These are phyloP conservation scores for Grifola frondosa DNA, from an alignment of 1,284 basidiomycete species.

Conservation along the genomic window DNA sequence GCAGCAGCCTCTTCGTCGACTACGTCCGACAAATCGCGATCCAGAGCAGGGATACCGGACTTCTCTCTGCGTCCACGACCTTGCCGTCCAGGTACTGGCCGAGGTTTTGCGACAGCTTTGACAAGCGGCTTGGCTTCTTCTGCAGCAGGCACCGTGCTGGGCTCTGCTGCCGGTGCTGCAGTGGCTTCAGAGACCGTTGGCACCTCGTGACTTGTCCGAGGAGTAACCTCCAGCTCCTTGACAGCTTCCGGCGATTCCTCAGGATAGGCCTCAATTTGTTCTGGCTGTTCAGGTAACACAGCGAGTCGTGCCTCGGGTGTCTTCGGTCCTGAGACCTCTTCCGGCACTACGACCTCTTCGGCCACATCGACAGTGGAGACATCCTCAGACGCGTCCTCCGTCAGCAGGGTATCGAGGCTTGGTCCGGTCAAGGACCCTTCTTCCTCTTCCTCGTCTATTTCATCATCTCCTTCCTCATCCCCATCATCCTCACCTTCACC, in stretches of 20 bases:
- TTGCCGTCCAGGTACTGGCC: constrained; percentile 25
- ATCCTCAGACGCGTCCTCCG: constrained; percentile 13
- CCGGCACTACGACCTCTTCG: constrained; percentile 30
- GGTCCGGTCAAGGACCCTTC: constrained; percentile 20
- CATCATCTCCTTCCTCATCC: constrained; percentile 40
- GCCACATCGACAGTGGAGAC: constrained; percentile 11
- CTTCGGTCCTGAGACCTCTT: constrained; percentile 57
- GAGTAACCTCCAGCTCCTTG: constrained; percentile 9
- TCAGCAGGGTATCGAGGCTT: constrained; percentile 25
- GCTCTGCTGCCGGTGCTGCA: constrained; percentile 14
- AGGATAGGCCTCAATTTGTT: constrained; percentile 18
- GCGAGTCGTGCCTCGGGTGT: constrained; percentile 68
- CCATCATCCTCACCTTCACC: constrained; percentile 61
- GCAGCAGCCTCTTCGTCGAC: constrained; percentile 51
- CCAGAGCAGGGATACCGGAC: constrained; percentile 74
- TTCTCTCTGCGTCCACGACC: constrained; percentile 60
- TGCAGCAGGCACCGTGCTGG: constrained; percentile 6
- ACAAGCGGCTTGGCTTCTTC: constrained; percentile 16
- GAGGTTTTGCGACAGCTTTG: constrained; percentile 31
- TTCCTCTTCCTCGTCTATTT: constrained; percentile 28
- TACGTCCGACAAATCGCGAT: constrained; percentile 61
- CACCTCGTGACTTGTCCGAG: constrained; percentile 15
- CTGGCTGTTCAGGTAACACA: constrained; percentile 37
- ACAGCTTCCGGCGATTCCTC: constrained; percentile 9
- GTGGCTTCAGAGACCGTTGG: constrained; percentile 12